A percentile compares a stretch with the other conserved stretches of the same genome.
Conservation (phyloP, 2,329 filamentous ascomycete genomes). For the Didymella segeticola region DNA sequence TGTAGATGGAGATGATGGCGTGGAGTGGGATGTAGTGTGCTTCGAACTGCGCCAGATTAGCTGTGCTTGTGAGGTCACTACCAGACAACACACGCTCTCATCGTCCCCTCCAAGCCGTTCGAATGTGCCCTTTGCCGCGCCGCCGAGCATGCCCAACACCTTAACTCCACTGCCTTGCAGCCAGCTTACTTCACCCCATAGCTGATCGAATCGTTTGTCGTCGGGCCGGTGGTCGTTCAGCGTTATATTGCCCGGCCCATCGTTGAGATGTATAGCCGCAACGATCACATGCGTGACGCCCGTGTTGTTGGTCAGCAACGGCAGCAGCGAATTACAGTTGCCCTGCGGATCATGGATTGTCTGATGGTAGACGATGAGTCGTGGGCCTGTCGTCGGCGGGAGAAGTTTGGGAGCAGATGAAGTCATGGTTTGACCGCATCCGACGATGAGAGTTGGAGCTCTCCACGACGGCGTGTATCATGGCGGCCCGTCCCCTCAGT, state of each 20-base stretch:
- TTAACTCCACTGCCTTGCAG: constrained; percentile 78
- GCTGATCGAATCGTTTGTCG: constrained; percentile 69
- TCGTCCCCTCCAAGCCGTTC: constrained; percentile 52
- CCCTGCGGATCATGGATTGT: constrained; percentile 65
- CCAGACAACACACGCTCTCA: constrained; percentile 32
- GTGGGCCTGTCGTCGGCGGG: constrained; percentile 44
- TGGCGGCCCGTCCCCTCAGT: constrained; percentile 14
- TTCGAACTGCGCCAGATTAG: constrained; percentile 64
- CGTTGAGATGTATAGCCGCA: constrained; percentile 84
- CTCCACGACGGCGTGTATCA: constrained; percentile 9
- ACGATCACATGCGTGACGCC: constrained; percentile 83
- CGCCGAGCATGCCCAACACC: constrained; percentile 86
- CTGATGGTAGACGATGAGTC: constrained; percentile 68
- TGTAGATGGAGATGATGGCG: constrained; percentile 66
- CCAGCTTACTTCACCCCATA: constrained; percentile 79
- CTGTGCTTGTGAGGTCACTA: not conserved
- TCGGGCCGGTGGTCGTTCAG: constrained; percentile 80
- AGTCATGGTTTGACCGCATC: constrained; percentile 33
- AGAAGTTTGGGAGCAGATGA: constrained; percentile 41
- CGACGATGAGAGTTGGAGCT: constrained; percentile 10
- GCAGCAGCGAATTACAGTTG: constrained; percentile 66
- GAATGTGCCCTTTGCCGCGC: constrained; percentile 79
- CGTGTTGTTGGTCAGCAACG: constrained; percentile 65
- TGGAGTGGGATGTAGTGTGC: constrained; percentile 73
- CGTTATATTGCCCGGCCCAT: constrained; percentile 68